Evolutionary conservation across 2,329 filamentous ascomycete species (phyloP), one percentile per base, ranked within the genome.

Genomic region (Phaeomoniella chlamydospora): DNA sequence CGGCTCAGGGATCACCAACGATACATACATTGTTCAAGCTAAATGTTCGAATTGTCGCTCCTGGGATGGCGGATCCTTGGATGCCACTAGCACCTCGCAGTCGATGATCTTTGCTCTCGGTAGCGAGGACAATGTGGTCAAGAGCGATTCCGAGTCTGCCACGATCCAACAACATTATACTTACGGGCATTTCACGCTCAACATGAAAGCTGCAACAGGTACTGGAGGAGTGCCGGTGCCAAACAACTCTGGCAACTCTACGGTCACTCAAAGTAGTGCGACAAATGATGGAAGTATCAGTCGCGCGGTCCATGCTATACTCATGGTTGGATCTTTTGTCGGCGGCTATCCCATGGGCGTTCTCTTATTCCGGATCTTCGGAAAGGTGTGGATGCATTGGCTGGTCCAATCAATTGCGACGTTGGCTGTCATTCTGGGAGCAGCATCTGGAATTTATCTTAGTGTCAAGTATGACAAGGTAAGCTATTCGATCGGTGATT

Each of bases 71-170:
- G 67, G 68, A 26, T 59, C 50, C 22, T 50, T 77, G 39, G 62
- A 77, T 44, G 56, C 68, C n/a, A 55, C 51, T n/a, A 65, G 59
- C 35, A 56, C 53, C 11, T 50, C 54, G 11, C 62, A 68, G 41
- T 55, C 56, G 29, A 72, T 69, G 52, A 67, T 75, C 37, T 78
- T 66, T 47, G 74, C 70, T 13, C 55, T 67, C 15, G 74, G 74
- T 0, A 66, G 68, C 4, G 45, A 49, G n/a, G 62, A 61, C 29
- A 45, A 51, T 12, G 52, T 66, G 16, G 38, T 56, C 15, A 49
- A 52, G 15, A 67, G 59, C 37, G 54, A 74, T 43, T 54, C 56
- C 22, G 36, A 47, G 2, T 52, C 54, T 9, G 67, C 65, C 0
- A 54, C 55, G 9, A 57, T 76, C 37, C 63, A 63, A 46, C 63